A percentile compares a stretch with the other conserved stretches of the same genome.
phyloP scores from a whole-genome alignment of 1,139 yeast genomes.

The Kodamaea suecica region DNA sequence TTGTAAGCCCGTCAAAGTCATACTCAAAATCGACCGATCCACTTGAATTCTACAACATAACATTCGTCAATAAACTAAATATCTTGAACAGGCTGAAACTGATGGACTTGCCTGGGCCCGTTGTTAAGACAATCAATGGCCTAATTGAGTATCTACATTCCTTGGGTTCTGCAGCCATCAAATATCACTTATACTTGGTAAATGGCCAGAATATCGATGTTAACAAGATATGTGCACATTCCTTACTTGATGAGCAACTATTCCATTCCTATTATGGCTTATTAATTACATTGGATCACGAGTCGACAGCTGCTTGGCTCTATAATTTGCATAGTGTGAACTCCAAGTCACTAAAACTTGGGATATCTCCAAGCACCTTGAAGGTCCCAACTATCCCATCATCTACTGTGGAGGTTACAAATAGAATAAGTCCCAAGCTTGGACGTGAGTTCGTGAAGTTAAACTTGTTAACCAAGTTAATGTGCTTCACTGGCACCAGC shows the following conservation, averaged over 20 bases:
- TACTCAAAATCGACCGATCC: conserved; percentile 4
- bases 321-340: neutral
- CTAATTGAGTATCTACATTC: conserved; percentile 3
- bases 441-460: neutral
- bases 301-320: conserved; percentile 12
- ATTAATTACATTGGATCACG: conserved; percentile 7
- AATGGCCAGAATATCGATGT: conserved; percentile 1
- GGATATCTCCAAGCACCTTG: too few species aligned
- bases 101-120: conserved; percentile 2
- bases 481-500: neutral
- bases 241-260: conserved; percentile 5
- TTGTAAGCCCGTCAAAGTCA: neutral
- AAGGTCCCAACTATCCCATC: neutral
- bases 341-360: neutral
- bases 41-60: conserved; percentile 2
- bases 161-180: conserved; percentile 3
- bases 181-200: conserved; percentile 1
- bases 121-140: conserved; percentile 1
- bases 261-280: conserved; percentile 12
- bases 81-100: conserved; percentile 2
- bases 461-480: neutral
- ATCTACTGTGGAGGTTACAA: neutral
- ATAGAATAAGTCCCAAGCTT: neutral
- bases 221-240: neutral
- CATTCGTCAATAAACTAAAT: conserved; percentile 2